Evolutionary conservation across 2,329 filamentous ascomycete genomes (phyloP).

Genomic region (Cordyceps farinosa): DNA sequence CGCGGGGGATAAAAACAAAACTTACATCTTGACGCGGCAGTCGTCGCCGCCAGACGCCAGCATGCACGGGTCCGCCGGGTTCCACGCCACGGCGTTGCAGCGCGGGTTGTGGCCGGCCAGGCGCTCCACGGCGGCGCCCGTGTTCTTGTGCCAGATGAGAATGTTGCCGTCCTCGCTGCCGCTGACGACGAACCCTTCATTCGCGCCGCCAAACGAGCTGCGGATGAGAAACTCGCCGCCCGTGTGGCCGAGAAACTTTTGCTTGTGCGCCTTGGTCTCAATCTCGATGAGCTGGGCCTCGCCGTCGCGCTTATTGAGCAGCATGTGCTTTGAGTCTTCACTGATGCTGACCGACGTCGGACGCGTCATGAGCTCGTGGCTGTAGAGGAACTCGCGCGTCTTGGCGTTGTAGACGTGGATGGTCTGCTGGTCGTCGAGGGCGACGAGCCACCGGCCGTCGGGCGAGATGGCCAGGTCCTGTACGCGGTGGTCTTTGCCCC

Average conservation of each 20-base stretch:
- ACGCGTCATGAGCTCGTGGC: slow-evolving; percentile 61
- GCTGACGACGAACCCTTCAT: slow-evolving; percentile 86
- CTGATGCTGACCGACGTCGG: slow-evolving; percentile 80
- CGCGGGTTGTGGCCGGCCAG: slow-evolving; percentile 71
- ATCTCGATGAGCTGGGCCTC: slow-evolving; percentile 78
- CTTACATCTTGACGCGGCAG: slow-evolving; percentile 78
- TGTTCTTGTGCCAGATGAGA: slow-evolving; percentile 88
- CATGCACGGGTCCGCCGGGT: slow-evolving; percentile 74
- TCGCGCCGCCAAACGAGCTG: slow-evolving; percentile 80
- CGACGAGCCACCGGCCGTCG: slow-evolving; percentile 75
- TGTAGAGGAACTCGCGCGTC: slow-evolving; percentile 71
- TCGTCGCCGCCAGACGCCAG: slow-evolving; percentile 94
- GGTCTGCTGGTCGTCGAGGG: slow-evolving; percentile 65
- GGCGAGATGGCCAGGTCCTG: slow-evolving; percentile 81
- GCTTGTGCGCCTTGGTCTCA: slow-evolving; percentile 65
- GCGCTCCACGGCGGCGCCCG: slow-evolving; percentile 70
- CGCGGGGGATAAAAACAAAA: neutral
- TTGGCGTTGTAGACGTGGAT: slow-evolving; percentile 79
- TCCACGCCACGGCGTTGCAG: slow-evolving; percentile 88
- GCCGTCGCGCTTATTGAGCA: slow-evolving; percentile 77
- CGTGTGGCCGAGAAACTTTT: slow-evolving; percentile 70
- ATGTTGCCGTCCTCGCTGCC: slow-evolving; percentile 80
- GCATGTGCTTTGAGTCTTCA: slow-evolving; percentile 71
- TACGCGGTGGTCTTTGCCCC: slow-evolving; percentile 69
- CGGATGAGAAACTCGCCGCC: slow-evolving; percentile 78